Conservation (phyloP, 2,329 filamentous ascomycete genomes). For the Cladosporium sp. region DNA sequence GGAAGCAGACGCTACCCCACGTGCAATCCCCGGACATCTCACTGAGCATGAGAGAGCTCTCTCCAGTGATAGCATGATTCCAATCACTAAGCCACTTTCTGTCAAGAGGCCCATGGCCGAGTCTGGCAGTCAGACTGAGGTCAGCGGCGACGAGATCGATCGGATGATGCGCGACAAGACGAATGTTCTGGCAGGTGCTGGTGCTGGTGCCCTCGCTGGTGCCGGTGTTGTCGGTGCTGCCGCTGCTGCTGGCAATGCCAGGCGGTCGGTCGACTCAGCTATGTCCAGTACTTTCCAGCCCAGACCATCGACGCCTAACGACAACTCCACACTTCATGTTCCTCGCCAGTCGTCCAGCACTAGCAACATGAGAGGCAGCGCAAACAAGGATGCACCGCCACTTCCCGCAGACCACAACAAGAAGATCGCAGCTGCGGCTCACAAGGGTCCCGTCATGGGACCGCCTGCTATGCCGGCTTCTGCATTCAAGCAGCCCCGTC, state of each 20-base stretch:
- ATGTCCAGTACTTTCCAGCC: slow-evolving; percentile 11
- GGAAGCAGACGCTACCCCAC: slow-evolving; percentile 15
- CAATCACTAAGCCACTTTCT: slow-evolving; percentile 10
- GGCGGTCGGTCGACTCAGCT: slow-evolving; percentile 14
- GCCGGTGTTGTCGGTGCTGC: slow-evolving; percentile 4
- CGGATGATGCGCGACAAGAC: slow-evolving; percentile 58
- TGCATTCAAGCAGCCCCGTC: slow-evolving; percentile 47
- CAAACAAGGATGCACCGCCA: slow-evolving; percentile 48
- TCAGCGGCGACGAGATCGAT: slow-evolving; percentile 79
- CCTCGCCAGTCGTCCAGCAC: slow-evolving; percentile 62
- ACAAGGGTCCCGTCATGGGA: slow-evolving; percentile 64
- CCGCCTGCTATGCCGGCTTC: slow-evolving; percentile 81
- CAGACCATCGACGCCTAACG: slow-evolving; percentile 8
- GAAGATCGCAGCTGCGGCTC: slow-evolving; percentile 70
- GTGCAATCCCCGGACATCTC: slow-evolving; percentile 4
- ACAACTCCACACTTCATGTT: slow-evolving; percentile 16
- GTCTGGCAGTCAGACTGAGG: slow-evolving; percentile 71
- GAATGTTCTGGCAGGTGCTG: slow-evolving; percentile 6
- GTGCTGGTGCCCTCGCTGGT: slow-evolving; percentile 13
- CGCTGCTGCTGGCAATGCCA: not conserved
- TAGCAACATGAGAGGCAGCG: slow-evolving; percentile 55
- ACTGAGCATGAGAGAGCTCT: slow-evolving; percentile 2
- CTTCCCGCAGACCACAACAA: slow-evolving; percentile 77
- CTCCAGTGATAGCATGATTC: slow-evolving; percentile 7
- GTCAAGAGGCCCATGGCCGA: slow-evolving; percentile 42